Base-by-base conservation (phyloP, 2,329 filamentous ascomycete species). In the Atkinsonella texensis region DNA sequence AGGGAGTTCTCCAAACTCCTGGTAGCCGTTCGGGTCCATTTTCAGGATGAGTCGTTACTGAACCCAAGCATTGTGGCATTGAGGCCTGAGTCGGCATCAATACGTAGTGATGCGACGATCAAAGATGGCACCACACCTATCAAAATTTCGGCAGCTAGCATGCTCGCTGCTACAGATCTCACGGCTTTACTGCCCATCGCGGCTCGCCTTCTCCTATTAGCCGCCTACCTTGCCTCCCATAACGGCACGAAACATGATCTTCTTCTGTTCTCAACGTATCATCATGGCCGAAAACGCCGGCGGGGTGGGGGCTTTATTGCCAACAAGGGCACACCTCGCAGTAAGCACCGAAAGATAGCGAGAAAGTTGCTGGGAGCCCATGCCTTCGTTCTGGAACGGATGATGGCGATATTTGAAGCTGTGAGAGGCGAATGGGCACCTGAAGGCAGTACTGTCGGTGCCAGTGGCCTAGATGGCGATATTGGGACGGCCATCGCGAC, bases 1-100 rank as follows among this genome's bases (percentile, higher is more conserved):
- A 83, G 85, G 59, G 89, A 96, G 61, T 96, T 96, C 67, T 84
- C 87, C 13, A 84, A 87, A 55, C 73, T 98, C 8, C 77, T 97
- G 52, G 83, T 91, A 47, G 79, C 81, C 1, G 79, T 83, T 28
- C 74, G 85, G 15, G 71, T 75, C 0, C 74, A 87, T 35, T 87
- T 91, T 63, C 84, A 89, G 59, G 80, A 87, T 58, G 86, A 90
- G 61, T 68, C 71, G n/a, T 71, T 84, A 0, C 73, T 91, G 3
- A 76, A 86, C 39, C 83, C 85, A 2, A 77, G 76, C 50, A 80
- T 89, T 55, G 64, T 81, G 15, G 65, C 70, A 15, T 55, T 63
- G 38, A 59, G 60, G 38, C 54, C 44, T 11, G 47, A 45, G 6
- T 18, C 45, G 9, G 33, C 45, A 33, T 32, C 46, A 12, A 23